Conservation (phyloP, 768 basidiomycete species). For the Tricholoma hemisulphureum region DNA sequence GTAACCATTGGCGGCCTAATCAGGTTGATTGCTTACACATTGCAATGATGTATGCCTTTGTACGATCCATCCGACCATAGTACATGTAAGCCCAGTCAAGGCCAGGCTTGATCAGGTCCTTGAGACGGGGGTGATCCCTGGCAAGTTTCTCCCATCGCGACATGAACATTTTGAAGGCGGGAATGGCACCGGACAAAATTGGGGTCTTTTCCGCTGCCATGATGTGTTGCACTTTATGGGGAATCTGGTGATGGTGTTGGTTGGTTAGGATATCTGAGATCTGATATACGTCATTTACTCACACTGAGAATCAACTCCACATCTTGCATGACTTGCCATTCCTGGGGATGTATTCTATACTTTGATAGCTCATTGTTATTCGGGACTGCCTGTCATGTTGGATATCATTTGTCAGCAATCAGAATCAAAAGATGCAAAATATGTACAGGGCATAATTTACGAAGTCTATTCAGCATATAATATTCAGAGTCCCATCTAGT, state of each 20-base stretch:
- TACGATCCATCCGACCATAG: no score
- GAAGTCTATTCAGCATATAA: conserved; percentile 15
- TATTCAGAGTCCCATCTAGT: conserved; percentile 15
- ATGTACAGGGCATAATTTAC: conserved; percentile 10
- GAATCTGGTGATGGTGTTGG: conserved; percentile 2
- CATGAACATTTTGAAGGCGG: conserved; percentile 21
- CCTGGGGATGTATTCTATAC: conserved; percentile 5
- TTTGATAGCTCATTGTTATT: not conserved
- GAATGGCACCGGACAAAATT: conserved; percentile 19
- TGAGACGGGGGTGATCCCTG: no score
- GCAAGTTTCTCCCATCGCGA: conserved; percentile 13
- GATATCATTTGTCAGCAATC: conserved; percentile 9
- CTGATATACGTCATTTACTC: not conserved
- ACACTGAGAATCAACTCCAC: conserved; percentile 14
- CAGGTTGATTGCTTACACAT: no score
- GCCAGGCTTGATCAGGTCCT: no score
- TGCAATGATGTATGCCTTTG: no score
- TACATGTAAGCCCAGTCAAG: no score
- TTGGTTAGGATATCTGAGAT: not conserved
- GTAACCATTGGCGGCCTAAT: no score
- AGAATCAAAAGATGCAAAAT: not conserved
- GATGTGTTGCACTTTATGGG: conserved; percentile 15
- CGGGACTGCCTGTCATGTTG: no score
- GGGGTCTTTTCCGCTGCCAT: conserved; percentile 19
- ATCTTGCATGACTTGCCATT: conserved; percentile 17